Evolutionary conservation across 2,329 filamentous ascomycete species (phyloP).

Genomic region (Diaporthe sp.): DNA sequence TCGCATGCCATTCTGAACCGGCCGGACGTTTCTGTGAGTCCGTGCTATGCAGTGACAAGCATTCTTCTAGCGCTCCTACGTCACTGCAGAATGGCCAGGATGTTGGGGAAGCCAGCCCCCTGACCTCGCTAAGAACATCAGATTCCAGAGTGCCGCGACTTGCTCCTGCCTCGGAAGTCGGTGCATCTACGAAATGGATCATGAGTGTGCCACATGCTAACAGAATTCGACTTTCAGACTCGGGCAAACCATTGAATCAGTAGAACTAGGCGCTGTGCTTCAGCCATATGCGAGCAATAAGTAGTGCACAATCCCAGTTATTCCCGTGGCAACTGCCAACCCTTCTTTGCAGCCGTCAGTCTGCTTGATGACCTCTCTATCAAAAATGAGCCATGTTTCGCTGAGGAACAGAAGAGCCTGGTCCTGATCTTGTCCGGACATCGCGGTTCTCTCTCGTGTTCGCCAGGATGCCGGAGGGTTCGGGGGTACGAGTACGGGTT

Average conservation of each 20-base stretch:
- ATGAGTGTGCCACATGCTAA: neutral
- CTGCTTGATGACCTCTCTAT: conserved; percentile 64
- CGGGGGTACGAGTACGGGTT: conserved; percentile 56
- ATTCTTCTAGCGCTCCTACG: conserved; percentile 6
- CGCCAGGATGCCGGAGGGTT: conserved; percentile 47
- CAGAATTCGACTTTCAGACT: neutral
- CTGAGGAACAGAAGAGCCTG: conserved; percentile 70
- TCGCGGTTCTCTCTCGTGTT: conserved; percentile 65
- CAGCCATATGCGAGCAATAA: neutral
- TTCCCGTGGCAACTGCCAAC: neutral
- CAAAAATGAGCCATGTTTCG: conserved; percentile 74
- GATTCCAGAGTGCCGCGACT: neutral
- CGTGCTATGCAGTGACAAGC: conserved; percentile 1
- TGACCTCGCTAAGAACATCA: neutral
- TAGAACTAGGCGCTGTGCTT: neutral
- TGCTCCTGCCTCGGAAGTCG: neutral
- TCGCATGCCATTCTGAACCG: neutral
- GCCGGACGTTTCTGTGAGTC: conserved; percentile 11
- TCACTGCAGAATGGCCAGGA: neutral
- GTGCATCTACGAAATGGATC: neutral
- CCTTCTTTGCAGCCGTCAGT: conserved; percentile 65
- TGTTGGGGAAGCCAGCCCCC: neutral
- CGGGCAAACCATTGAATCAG: too few species aligned
- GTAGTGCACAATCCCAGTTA: neutral
- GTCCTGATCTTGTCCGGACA: conserved; percentile 66